Conservation (phyloP, 2,329 filamentous ascomycete species). For the Diaporthe citriasiana region DNA sequence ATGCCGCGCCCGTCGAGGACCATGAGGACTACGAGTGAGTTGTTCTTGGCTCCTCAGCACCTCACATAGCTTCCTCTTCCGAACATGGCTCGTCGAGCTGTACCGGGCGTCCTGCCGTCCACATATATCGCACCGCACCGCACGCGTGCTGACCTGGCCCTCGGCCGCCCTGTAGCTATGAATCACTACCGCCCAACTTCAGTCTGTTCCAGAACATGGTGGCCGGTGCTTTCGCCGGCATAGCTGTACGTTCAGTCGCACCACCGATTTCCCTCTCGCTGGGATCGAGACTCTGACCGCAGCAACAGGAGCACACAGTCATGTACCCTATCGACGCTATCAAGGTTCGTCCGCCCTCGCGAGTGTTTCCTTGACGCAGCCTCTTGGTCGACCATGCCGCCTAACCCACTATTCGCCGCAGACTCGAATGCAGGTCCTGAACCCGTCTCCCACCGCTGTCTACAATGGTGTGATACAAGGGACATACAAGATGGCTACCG, state of each 20-base stretch:
- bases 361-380: conserved; percentile 43
- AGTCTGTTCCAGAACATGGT: conserved; percentile 94
- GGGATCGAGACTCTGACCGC: conserved; percentile 41
- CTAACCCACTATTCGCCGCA: conserved; percentile 55
- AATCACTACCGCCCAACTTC: conserved; percentile 94
- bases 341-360: conserved; percentile 74
- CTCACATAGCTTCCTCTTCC: neutral
- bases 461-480: conserved; percentile 94
- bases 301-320: conserved; percentile 88
- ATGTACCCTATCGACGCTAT: conserved; percentile 99
- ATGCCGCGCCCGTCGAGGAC: conserved; percentile 73
- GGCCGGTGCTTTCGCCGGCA: conserved; percentile 95
- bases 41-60: conserved; percentile 4
- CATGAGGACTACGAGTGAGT: conserved; percentile 70
- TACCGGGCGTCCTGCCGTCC: conserved; percentile 1
- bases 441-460: conserved; percentile 82
- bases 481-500: conserved; percentile 90
- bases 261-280: neutral
- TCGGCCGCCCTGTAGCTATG: conserved; percentile 72
- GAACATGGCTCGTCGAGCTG: neutral
- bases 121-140: neutral
- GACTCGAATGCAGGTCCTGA: conserved; percentile 98
- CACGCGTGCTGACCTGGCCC: conserved; percentile 43
- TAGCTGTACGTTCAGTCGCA: conserved; percentile 76
- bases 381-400: neutral